Evolutionary conservation across 2,329 filamentous ascomycete genomes (phyloP).

Genomic region (Zasmidium citrigriseum): DNA sequence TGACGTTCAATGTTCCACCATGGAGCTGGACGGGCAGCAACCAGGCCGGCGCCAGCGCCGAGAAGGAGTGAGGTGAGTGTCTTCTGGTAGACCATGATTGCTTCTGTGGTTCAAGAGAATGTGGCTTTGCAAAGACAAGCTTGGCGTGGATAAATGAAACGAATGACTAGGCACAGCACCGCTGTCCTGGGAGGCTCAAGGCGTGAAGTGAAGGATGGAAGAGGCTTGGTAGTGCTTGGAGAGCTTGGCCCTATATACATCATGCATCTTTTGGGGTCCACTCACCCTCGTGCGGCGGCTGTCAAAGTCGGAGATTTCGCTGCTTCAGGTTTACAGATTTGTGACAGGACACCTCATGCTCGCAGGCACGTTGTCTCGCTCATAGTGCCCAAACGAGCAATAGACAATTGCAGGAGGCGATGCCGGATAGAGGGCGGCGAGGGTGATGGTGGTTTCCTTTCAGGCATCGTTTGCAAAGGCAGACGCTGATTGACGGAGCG

Average conservation of each 20-base stretch:
- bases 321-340: not conserved
- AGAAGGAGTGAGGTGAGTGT: slow-evolving; percentile 18
- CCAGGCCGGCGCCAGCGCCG: slow-evolving; percentile 20
- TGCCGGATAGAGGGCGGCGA: not conserved
- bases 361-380: not conserved
- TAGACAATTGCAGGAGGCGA: not conserved
- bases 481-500: not conserved
- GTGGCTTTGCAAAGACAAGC: slow-evolving; percentile 9
- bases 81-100: slow-evolving; percentile 19
- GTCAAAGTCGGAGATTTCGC: not conserved
- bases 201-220: slow-evolving; percentile 11
- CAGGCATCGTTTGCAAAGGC: not conserved
- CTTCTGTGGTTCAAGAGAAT: slow-evolving; percentile 3
- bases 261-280: not conserved
- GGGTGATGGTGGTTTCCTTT: not conserved
- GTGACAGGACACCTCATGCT: not conserved
- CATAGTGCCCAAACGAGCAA: slow-evolving; percentile 1
- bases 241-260: slow-evolving; percentile 19
- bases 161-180: slow-evolving; percentile 18
- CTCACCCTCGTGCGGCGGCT: not conserved
- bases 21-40: slow-evolving; percentile 13
- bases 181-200: slow-evolving; percentile 15
- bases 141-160: slow-evolving; percentile 11
- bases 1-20: slow-evolving; percentile 5
- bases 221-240: slow-evolving; percentile 12